Evolutionary conservation across 2,329 filamentous ascomycete species (phyloP), one percentile per base, ranked within the genome.

Genomic region (Kalmusia sp.): DNA sequence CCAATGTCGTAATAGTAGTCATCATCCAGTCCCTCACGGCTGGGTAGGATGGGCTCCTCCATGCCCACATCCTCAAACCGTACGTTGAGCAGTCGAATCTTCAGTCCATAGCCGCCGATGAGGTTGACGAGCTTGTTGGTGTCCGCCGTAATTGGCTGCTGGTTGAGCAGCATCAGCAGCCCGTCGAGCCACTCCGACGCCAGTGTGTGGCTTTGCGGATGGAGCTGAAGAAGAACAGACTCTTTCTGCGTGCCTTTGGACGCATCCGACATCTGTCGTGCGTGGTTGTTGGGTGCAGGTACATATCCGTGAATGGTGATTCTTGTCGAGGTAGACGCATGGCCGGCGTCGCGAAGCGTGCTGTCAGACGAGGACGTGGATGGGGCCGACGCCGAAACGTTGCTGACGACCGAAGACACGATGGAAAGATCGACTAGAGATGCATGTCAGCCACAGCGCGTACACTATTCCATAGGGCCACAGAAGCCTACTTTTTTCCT

Each of bases 131-230:
- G 79, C 74, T 95, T 96, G 71, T 89, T 93, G 30, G 95, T 98
- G 77, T 98, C 93, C 2, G 92, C 86, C n/a, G 95, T 99, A 70
- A 99, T 97, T 17, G 95, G 95, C 54, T 93, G 87, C 75, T 99
- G 95, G 69, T 96, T 92, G 21, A 99, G 82, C 49, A 99, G 81
- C 92, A 99, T 96, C 51, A 98, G 82, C 59, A 99, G 78, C 1
- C 95, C 95, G 72, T 99, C 95, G 4, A 99, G 82, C 95, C 95
- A 99, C 76, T 99, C 95, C 0, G 92, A 96, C 8, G 95, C 95
- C 41, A 95, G 79, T 59, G 87, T 91, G 70, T 95, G 89, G 53
- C 87, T 90, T 54, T 87, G 80, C 5, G 93, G 93, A 72, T 92
- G 87, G 47, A 99, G 82, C n/a, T 88, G 91, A 49, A 99, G 80